Evolutionary conservation across 1,284 basidiomycete species (phyloP).

Genomic region (Sanguinoderma infundibulare): DNA sequence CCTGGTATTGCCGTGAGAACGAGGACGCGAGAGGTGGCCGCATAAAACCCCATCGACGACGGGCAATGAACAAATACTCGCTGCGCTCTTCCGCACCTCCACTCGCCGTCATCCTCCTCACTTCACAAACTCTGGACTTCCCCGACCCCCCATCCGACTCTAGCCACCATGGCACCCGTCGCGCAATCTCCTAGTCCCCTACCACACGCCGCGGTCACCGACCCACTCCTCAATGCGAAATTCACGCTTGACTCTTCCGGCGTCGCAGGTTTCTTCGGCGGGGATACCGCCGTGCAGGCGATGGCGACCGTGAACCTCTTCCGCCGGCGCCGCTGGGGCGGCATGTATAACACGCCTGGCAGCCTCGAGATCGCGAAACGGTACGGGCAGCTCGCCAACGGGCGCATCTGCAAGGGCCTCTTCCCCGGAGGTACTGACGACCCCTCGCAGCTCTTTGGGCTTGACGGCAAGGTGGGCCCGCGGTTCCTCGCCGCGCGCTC

Average conservation of each 20-base stretch:
- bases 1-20: neutral
- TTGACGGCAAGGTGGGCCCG: conserved; percentile 20
- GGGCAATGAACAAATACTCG: neutral
- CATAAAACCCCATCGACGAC: neutral
- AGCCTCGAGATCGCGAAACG: conserved; percentile 24
- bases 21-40: neutral
- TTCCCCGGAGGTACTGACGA: conserved; percentile 23
- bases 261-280: conserved; percentile 28
- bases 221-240: conserved; percentile 8
- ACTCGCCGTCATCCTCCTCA: neutral
- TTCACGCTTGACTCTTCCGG: conserved; percentile 26
- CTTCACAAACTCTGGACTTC: neutral
- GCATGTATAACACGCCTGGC: conserved; percentile 25
- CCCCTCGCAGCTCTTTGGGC: conserved; percentile 25
- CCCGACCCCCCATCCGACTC: neutral
- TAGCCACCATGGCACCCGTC: neutral
- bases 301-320: conserved; percentile 27
- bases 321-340: conserved; percentile 19
- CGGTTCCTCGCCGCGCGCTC: conserved; percentile 25
- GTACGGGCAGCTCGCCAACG: conserved; percentile 26
- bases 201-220: neutral
- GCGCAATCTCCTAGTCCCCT: neutral
- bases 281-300: conserved; percentile 21
- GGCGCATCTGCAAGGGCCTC: conserved; percentile 25
- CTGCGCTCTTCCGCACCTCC: neutral